Base-by-base conservation (phyloP, 805 yeast species). In the Scheffersomyces stipitis region DNA sequence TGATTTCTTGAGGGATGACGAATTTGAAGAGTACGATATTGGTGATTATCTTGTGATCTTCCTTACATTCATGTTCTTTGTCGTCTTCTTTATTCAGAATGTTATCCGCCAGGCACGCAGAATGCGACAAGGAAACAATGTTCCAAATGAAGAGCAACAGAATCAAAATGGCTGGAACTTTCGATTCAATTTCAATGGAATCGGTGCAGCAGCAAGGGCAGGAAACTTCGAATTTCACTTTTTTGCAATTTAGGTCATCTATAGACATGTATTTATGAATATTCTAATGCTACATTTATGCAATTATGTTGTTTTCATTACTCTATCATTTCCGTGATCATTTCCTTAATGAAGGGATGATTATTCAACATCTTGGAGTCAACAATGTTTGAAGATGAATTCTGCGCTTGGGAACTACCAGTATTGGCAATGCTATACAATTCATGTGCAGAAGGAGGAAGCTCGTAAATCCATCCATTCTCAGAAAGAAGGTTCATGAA, bases 401-500 rank as follows among this genome's bases (percentile, higher is more conserved):
- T 20, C 7, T 7, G 9, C 7, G 24, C 9, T 10, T 20, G 24
- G 10, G 24, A 20, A 20, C 10, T 10, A 20, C 9, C 7, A 7
- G 24, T 28, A 17, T 26, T 23, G 12, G 15, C 10, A 38, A 27
- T 16, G 30, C 29, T 40, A 47, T 77, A 78, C 10, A 62, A 40
- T 3, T 49, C 39, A 13, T 63, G 52, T 5, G 78, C 80, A 26
- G 57, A 52, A 2, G 51, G 44, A 1, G 84, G 81, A 9, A 86
- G 57, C 20, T 73, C 63, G 46, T 80, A 75, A 24, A 80, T 64
- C 96, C 96, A 89, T 0, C 73, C 68, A 36, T 75, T 73, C 4
- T 61, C 49, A 30, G 75, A 70, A 9, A 87, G 59, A 15, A 87
- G 58, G 2, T 71, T 64, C 56, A 88, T 69, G 47, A 89, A 84